Evolutionary conservation across 2,329 filamentous ascomycete species (phyloP), one percentile per base, ranked within the genome.

Genomic region (Orbilia oligospora): DNA sequence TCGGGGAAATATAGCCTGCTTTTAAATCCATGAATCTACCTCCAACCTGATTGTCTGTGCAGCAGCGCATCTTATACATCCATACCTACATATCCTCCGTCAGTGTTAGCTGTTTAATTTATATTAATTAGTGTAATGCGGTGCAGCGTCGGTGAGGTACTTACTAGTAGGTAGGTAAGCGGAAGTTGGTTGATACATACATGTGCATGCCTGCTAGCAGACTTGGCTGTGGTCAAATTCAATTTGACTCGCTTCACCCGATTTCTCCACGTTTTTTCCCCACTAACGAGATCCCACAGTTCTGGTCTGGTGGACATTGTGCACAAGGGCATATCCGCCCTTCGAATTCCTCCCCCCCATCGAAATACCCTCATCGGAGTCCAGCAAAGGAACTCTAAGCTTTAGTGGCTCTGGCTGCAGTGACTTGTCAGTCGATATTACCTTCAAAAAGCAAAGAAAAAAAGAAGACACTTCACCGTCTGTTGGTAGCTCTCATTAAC

Each of bases 231-330:
- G 36, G 56, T 38, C 33, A 27, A 44, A 36, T 44, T 20, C 33
- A 44, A 41, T 61, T 61, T 61, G 56, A 61, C 33, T 66, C 66
- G 65, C 66, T 64, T 70, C 65, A 56, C 55, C 71, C 51, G 46
- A 58, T 71, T 67, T 71, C 73, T 77, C 73, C 73, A 77, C 73
- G 73, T 77, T 77, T 70, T 77, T 66, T 63, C 24, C n/a, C 16
- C 58, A 76, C 73, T 77, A 77, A 77, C 65, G 58, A 67, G 67
- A 53, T 71, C 73, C 73, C 61, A 61, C 61, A 67, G 61, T 61
- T 66, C 67, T 77, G 73, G 72, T 71, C 55, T 71, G 44, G 67
- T 67, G 70, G 56, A 61, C 33, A 61, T 61, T 61, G 55, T 53
- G 48, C 58, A 55, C 66, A 64, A 70, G 65, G 72, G 56, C 72